A percentile compares a stretch with the other conserved stretches of the same genome.
Evolutionary conservation across 768 basidiomycete genomes (phyloP).

Genomic region (Boletus tylopilopsis): DNA sequence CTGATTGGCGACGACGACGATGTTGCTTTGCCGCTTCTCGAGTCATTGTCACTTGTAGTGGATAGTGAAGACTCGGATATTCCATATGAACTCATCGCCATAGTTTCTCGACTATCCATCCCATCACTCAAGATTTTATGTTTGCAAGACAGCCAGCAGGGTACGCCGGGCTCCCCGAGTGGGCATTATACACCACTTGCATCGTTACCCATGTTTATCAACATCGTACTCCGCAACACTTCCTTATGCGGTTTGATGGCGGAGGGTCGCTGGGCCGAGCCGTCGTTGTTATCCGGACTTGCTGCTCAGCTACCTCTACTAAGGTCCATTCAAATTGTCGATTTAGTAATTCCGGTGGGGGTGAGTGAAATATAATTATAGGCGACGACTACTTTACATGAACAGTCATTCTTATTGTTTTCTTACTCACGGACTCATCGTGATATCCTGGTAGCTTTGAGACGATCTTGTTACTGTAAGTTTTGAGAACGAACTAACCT

Average conservation of each 20-base stretch:
- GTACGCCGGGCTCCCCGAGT: not conserved
- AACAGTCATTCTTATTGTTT: constrained; percentile 1
- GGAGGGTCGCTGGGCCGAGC: constrained; percentile 30
- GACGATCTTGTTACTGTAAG: not conserved
- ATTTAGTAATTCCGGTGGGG: constrained; percentile 2
- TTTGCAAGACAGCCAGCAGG: constrained; percentile 42
- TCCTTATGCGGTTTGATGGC: constrained; percentile 10
- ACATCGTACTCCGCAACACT: constrained; percentile 4
- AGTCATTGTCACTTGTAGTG: constrained; percentile 46
- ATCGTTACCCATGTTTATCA: constrained; percentile 30
- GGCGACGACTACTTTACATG: constrained; percentile 1
- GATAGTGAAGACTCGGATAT: constrained; percentile 58
- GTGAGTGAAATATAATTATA: constrained; percentile 7
- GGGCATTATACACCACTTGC: constrained; percentile 33
- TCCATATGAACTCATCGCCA: constrained; percentile 53
- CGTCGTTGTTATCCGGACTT: constrained; percentile 10
- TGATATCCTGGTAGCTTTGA: not conserved
- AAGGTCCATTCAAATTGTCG: constrained; percentile 12
- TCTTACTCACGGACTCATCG: constrained; percentile 1
- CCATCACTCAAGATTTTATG: constrained; percentile 47
- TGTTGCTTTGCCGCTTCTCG: constrained; percentile 45
- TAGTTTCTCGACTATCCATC: constrained; percentile 47
- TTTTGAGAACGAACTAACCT: constrained; percentile 2
- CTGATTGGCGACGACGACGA: constrained; percentile 28
- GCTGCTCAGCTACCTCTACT: constrained; percentile 11